Percentiles rank a stretch among this genome's conserved stretches.
Evolutionary conservation across 441 rosid genomes (phyloP).

Genomic region (Erysimum cheiri): DNA sequence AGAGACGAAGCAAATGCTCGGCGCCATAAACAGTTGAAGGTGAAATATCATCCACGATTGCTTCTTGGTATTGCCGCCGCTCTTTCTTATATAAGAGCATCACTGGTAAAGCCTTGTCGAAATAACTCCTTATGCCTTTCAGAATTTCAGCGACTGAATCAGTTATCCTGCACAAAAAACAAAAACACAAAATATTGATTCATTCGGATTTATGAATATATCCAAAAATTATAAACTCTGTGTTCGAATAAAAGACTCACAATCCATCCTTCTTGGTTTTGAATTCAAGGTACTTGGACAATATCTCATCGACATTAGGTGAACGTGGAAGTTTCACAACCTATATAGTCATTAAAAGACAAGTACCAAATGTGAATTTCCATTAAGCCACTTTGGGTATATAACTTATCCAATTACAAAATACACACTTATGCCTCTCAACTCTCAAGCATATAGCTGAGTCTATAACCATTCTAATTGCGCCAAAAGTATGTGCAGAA

Average conservation of each 20-base stretch:
- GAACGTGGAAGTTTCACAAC: constrained; percentile 93
- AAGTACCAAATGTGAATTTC: background rate
- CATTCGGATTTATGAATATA: background rate
- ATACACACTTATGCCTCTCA: constrained; percentile 1
- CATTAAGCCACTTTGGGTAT: constrained; percentile 9
- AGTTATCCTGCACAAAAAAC: constrained; percentile 59
- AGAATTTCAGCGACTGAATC: constrained; percentile 85
- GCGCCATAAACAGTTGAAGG: constrained; percentile 97
- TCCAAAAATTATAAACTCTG: background rate
- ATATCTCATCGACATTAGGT: constrained; percentile 86
- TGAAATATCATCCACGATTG: constrained; percentile 62
- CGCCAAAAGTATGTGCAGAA: background rate
- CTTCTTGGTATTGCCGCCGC: constrained; percentile 78
- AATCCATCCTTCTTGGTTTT: constrained; percentile 86
- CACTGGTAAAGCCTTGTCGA: constrained; percentile 88
- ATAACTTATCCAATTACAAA: background rate
- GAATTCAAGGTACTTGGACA: constrained; percentile 84
- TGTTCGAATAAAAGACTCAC: constrained; percentile 53
- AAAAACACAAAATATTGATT: background rate
- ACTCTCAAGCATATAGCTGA: constrained; percentile 12
- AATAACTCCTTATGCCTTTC: constrained; percentile 89
- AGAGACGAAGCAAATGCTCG: constrained; percentile 95
- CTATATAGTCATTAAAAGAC: constrained; percentile 52
- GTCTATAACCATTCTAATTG: background rate
- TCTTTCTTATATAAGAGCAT: constrained; percentile 88